Evolutionary conservation across 192 early-diverging fungal genomes (phyloP).

Genomic region (Podila minutissima): DNA sequence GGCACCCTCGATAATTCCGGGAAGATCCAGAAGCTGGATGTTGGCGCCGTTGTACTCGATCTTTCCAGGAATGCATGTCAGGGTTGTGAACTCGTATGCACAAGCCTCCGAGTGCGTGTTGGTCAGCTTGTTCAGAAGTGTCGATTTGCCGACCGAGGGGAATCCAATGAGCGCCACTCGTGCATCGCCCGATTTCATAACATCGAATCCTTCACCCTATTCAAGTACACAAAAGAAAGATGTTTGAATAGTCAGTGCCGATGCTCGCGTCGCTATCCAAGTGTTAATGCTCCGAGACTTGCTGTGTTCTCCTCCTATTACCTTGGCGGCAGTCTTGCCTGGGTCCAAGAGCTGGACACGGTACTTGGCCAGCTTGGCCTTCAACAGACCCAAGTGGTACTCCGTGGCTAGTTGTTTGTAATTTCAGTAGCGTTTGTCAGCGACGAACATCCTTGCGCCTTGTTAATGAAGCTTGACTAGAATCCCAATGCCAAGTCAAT

Average conservation of each 20-base stretch:
- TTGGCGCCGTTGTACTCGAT: conserved; percentile 95
- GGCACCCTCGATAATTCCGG: conserved; percentile 99
- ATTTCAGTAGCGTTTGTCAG: too few species aligned
- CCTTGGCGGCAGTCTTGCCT: conserved; percentile 64
- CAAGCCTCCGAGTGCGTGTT: conserved; percentile 91
- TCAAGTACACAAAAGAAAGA: conserved; percentile 14
- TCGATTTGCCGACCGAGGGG: conserved; percentile 99
- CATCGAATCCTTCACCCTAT: conserved; percentile 95
- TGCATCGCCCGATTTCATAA: conserved; percentile 97
- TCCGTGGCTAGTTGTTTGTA: conserved; percentile 75
- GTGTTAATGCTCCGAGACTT: background rate
- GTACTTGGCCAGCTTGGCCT: conserved; percentile 93
- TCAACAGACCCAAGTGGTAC: conserved; percentile 97
- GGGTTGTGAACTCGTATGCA: conserved; percentile 95
- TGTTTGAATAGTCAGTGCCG: background rate
- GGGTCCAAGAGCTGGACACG: conserved; percentile 82
- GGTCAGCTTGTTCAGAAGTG: conserved; percentile 90
- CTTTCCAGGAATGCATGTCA: conserved; percentile 95
- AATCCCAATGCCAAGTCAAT: background rate
- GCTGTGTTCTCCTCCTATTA: background rate
- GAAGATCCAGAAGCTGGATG: conserved; percentile 98
- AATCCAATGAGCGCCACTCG: conserved; percentile 96
- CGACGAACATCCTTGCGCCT: background rate
- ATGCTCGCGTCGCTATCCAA: too few species aligned
- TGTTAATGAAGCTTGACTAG: background rate